Conservation (phyloP, 345 rosid genomes). For the Iberis pinnata region DNA sequence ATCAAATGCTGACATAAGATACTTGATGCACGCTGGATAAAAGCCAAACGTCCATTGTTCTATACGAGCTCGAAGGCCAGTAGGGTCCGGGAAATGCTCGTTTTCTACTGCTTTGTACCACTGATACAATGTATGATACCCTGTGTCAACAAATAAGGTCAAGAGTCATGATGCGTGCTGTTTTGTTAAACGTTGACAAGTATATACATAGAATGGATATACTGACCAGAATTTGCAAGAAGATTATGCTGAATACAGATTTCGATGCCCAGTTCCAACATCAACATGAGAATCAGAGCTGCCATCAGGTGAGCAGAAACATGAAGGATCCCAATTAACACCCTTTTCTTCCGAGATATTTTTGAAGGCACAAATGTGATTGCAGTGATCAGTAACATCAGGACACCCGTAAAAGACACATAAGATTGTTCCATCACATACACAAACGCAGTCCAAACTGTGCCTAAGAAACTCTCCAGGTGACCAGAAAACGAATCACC, state of each 20-base stretch:
- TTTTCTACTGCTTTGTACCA: constrained; percentile 92
- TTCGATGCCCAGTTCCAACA: constrained; percentile 86
- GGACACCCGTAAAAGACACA: constrained; percentile 69
- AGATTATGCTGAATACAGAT: constrained; percentile 84
- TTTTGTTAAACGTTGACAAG: too few relatives aligned
- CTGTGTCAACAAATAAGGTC: constrained; percentile 36
- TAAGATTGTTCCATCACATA: constrained; percentile 70
- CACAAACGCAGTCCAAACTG: constrained; percentile 63
- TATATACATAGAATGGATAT: too few relatives aligned
- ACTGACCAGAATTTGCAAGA: constrained; percentile 86
- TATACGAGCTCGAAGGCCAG: constrained; percentile 90
- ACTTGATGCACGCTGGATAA: constrained; percentile 97
- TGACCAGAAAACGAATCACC: constrained; percentile 87
- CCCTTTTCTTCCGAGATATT: constrained; percentile 68
- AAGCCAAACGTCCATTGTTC: constrained; percentile 99
- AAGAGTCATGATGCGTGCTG: too few relatives aligned
- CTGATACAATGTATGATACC: constrained; percentile 87
- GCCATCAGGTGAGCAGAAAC: constrained; percentile 81
- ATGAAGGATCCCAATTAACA: constrained; percentile 76
- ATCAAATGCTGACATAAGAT: constrained; percentile 98
- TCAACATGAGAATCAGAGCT: constrained; percentile 87
- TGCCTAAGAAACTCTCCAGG: constrained; percentile 70
- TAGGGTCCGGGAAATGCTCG: constrained; percentile 98
- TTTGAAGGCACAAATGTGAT: constrained; percentile 81
- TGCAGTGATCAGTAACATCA: constrained; percentile 58